Evolutionary conservation across 129 eudicot species (phyloP).

Genomic region (Helianthus tuberosus): DNA sequence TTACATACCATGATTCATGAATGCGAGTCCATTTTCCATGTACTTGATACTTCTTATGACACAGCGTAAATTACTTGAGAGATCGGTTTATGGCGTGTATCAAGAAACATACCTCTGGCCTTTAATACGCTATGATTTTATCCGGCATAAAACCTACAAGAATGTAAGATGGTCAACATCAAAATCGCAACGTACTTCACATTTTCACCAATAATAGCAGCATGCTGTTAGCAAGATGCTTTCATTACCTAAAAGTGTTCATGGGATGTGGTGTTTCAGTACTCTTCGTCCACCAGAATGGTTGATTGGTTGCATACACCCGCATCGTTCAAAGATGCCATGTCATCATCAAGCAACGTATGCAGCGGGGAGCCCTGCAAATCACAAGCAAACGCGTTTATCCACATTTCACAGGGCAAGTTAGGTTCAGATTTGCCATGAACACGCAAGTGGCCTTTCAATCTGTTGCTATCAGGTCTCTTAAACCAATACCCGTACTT

Average conservation of each 20-base stretch:
- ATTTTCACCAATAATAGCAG: background rate
- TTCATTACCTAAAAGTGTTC: slow-evolving; percentile 1
- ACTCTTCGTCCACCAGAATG: slow-evolving; percentile 74
- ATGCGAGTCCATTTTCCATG: background rate
- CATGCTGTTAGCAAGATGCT: background rate
- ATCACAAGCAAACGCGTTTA: background rate
- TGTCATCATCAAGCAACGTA: slow-evolving; percentile 74
- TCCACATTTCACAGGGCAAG: slow-evolving; percentile 1
- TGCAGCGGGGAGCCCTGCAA: slow-evolving; percentile 82
- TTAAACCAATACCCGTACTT: background rate
- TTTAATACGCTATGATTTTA: background rate
- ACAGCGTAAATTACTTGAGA: background rate
- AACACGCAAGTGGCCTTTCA: background rate
- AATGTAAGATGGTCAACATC: background rate
- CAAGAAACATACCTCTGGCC: slow-evolving; percentile 7
- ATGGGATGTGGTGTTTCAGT: slow-evolving; percentile 27
- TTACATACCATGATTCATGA: background rate
- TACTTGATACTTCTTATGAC: background rate
- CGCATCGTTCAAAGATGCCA: slow-evolving; percentile 71
- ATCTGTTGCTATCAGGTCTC: background rate
- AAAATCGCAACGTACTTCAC: background rate
- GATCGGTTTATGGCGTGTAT: background rate
- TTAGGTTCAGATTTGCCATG: background rate
- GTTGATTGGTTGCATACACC: slow-evolving; percentile 79
- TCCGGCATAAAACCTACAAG: slow-evolving; percentile 3